These are phyloP conservation scores for Talaromyces sp. DNA, from an alignment of 2,329 filamentous ascomycete genomes.

Conservation along the genomic window DNA sequence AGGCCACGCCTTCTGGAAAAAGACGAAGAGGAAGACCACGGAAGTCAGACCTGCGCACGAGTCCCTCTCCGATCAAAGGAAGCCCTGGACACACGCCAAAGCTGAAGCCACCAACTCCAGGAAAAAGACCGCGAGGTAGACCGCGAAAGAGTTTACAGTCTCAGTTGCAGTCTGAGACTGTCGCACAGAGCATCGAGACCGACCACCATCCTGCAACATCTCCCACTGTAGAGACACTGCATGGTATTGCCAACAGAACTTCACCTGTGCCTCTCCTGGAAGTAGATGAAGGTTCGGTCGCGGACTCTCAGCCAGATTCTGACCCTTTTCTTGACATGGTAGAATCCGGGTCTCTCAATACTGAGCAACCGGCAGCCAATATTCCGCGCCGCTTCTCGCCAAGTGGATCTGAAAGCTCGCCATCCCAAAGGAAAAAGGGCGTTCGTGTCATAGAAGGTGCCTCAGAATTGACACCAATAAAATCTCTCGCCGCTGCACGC, in stretches of 20 bases:
- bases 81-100: conserved; percentile 28
- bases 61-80: conserved; percentile 29
- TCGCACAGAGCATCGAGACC: conserved; percentile 16
- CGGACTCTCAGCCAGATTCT: conserved; percentile 2
- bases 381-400: conserved; percentile 1
- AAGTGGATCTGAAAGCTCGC: not conserved
- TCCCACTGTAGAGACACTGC: conserved; percentile 14
- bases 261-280: conserved; percentile 9
- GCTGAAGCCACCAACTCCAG: conserved; percentile 21
- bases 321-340: conserved; percentile 17
- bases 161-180: conserved; percentile 16
- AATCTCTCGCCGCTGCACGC: conserved; percentile 27
- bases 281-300: conserved; percentile 11
- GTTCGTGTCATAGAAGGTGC: not conserved
- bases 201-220: conserved; percentile 13
- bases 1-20: conserved; percentile 32
- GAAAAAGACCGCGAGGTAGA: conserved; percentile 31
- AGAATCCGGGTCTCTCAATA: conserved; percentile 11
- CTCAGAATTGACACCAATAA: conserved; percentile 22
- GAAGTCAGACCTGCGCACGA: conserved; percentile 32
- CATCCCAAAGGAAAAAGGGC: not conserved
- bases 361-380: not conserved
- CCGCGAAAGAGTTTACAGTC: conserved; percentile 30
- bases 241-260: conserved; percentile 23
- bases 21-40: conserved; percentile 37